These are phyloP conservation scores for Amesomyces nigricolor DNA, from an alignment of 2,329 filamentous ascomycete species.

Conservation along the genomic window DNA sequence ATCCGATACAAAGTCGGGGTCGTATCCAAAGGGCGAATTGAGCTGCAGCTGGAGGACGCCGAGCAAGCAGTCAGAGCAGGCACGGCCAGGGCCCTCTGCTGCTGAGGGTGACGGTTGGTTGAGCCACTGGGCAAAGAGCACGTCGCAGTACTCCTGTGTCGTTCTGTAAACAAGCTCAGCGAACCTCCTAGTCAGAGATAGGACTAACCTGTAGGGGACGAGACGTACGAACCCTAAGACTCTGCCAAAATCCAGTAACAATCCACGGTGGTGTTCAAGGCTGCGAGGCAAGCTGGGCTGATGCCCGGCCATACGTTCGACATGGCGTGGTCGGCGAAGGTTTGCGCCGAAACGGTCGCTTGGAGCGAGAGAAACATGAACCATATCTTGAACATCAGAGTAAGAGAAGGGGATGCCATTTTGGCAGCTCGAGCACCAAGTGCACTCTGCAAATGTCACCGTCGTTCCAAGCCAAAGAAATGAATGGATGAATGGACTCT, in stretches of 20 bases:
- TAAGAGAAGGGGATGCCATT: background rate
- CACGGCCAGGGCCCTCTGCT: background rate
- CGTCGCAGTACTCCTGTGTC: background rate
- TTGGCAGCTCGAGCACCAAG: background rate
- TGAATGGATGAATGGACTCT: background rate
- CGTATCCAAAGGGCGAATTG: constrained; percentile 1
- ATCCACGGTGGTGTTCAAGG: background rate
- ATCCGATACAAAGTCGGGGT: background rate
- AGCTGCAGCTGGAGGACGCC: background rate
- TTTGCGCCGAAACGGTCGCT: background rate
- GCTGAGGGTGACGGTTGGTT: background rate
- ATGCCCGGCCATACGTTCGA: background rate
- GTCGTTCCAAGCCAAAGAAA: background rate
- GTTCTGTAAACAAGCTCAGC: background rate
- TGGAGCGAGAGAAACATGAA: background rate
- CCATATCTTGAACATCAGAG: background rate
- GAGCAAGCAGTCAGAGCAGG: background rate
- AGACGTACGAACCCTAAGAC: background rate
- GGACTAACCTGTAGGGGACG: background rate
- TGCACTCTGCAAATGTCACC: background rate
- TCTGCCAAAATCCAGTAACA: background rate
- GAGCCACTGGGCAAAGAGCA: background rate
- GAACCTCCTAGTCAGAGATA: background rate
- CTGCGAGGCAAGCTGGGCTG: background rate
- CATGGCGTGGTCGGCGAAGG: background rate